Evolutionary conservation across 345 rosid genomes (phyloP), one percentile per base, ranked within the genome.

Genomic region (Nephelium lappaceum): DNA sequence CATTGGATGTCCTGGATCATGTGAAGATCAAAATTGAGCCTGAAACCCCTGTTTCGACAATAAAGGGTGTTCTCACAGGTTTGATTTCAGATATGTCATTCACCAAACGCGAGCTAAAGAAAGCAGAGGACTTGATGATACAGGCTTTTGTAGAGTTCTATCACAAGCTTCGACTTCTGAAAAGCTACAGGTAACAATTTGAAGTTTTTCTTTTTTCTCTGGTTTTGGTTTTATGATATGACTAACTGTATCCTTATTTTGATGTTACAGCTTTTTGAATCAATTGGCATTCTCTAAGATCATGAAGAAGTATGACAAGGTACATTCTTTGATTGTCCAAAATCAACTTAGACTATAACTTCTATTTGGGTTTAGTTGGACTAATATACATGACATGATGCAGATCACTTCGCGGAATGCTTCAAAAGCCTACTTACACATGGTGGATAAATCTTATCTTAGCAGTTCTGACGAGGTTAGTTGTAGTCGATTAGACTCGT

Each of bases 301-400:
- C 77, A 84, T 93, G 91, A 95, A 93, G 89, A 95, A 93, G 84
- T 91, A 95, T 77, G 97, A 93, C 76, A 93, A 95, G 93, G 97
- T 94, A 77, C 73, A 69, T 39, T 43, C 31, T 24, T 69, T 39
- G 63, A 39, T 12, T 39, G 51, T 55, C 5, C 6, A 19, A 5
- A 25, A 63, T 67, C 53, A 23, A 24, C 47, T 53, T 38, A 3
- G 8, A 14, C 23, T 11, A 24, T 24, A 19, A 36, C 63, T 64
- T 21, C 39, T 41, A 51, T 25, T 12, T 70, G 31, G 39, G n/a
- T 62, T 74, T 19, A 61, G 12, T 66, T 27, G 27, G 68, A 61
- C 68, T 76, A 39, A 67, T 60, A 61, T 53, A 9, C 23, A 45
- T 39, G 11, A 18, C 16, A n/a, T 79, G 75, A n/a, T 79, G 75